phyloP scores from a whole-genome alignment of 2,329 filamentous ascomycete genomes.

The Biscogniauxia marginata region DNA sequence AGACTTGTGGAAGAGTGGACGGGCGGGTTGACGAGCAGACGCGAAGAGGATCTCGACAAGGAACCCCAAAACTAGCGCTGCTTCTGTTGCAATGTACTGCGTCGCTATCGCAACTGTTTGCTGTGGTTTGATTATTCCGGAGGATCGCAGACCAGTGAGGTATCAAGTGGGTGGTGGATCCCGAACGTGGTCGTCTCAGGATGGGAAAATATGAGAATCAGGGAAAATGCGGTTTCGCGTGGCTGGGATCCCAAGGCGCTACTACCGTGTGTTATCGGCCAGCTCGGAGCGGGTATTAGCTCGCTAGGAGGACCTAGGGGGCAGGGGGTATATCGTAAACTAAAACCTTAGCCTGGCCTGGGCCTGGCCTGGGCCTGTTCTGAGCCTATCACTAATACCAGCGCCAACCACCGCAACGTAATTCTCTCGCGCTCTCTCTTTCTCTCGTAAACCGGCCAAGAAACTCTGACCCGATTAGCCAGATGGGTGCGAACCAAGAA shows the following conservation, averaged over 20 bases:
- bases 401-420: neutral
- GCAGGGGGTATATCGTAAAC: neutral
- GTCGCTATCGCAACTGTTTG: neutral
- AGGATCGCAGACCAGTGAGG: neutral
- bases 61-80: neutral
- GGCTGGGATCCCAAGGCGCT: constrained; percentile 19
- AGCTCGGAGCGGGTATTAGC: neutral
- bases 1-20: neutral
- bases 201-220: constrained; percentile 17
- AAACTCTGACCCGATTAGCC: neutral
- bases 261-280: neutral
- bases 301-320: neutral
- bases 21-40: neutral
- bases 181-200: constrained; percentile 24
- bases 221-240: constrained; percentile 26
- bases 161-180: constrained; percentile 10
- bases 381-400: neutral
- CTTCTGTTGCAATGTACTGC: neutral
- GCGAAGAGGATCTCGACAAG: neutral
- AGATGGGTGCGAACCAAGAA: neutral
- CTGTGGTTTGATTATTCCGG: neutral
- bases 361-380: too few species aligned
- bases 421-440: neutral
- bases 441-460: neutral
- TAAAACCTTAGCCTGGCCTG: neutral